A percentile compares a stretch with the other conserved stretches of the same genome.
phyloP scores from a whole-genome alignment of 2,329 filamentous ascomycete genomes.

The Pseudopyrenochaeta lycopersici region DNA sequence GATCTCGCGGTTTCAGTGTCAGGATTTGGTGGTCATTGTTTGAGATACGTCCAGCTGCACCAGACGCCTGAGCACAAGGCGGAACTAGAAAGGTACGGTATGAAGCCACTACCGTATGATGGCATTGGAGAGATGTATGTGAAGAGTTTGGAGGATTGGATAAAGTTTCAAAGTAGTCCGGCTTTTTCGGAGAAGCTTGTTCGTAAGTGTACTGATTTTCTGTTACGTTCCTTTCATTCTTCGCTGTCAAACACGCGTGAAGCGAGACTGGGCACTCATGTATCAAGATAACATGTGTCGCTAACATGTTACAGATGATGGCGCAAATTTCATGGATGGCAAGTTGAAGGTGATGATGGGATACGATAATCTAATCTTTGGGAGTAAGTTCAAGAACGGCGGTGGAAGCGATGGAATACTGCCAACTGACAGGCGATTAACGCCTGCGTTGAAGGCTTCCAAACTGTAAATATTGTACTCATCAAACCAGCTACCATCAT shows the following conservation, averaged over 20 bases:
- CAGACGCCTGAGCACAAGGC: slow-evolving; percentile 12
- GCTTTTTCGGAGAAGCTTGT: slow-evolving; percentile 15
- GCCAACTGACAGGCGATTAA: slow-evolving; percentile 8
- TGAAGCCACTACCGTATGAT: slow-evolving; percentile 19
- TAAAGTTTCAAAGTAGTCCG: slow-evolving; percentile 15
- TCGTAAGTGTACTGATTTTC: slow-evolving; percentile 5
- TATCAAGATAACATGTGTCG: background rate
- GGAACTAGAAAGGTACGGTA: slow-evolving; percentile 9
- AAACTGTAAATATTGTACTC: slow-evolving; percentile 3
- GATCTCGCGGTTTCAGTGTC: slow-evolving; percentile 16
- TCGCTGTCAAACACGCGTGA: background rate
- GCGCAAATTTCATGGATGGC: slow-evolving; percentile 20
- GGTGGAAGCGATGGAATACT: slow-evolving; percentile 18
- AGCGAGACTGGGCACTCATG: too few relatives aligned
- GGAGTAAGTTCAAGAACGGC: slow-evolving; percentile 12
- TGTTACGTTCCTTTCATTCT: background rate
- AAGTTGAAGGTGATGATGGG: slow-evolving; percentile 12
- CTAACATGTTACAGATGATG: slow-evolving; percentile 12
- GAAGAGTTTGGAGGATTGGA: slow-evolving; percentile 23
- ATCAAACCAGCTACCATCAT: too few relatives aligned
- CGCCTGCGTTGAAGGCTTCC: slow-evolving; percentile 18
- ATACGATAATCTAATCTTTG: slow-evolving; percentile 18
- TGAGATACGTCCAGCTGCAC: slow-evolving; percentile 20
- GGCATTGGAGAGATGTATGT: slow-evolving; percentile 26
- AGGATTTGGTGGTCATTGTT: slow-evolving; percentile 13